Evolutionary conservation across 2,329 filamentous ascomycete genomes (phyloP).

Genomic region (Diaporthe vaccinii): DNA sequence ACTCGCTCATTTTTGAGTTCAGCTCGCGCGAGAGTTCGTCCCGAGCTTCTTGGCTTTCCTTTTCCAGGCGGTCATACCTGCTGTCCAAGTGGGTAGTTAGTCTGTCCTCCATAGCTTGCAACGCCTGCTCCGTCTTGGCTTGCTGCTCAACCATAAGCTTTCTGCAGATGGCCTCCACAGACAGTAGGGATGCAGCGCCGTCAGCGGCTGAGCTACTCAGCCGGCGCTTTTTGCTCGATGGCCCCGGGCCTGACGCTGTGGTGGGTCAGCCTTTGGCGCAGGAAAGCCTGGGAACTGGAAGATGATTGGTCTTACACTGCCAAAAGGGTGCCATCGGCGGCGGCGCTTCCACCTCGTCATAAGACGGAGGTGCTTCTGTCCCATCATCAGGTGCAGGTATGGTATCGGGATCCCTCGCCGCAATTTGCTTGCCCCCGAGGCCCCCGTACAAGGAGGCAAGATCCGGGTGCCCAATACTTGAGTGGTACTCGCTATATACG

Average conservation of each 20-base stretch:
- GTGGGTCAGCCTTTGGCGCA: neutral
- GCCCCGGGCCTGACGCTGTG: neutral
- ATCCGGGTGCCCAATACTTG: neutral
- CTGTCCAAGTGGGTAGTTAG: slow-evolving; percentile 10
- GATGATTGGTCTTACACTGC: neutral
- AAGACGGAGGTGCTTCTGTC: slow-evolving; percentile 22
- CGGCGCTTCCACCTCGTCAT: slow-evolving; percentile 18
- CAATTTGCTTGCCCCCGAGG: slow-evolving; percentile 6
- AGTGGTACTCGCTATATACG: neutral
- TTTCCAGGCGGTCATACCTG: neutral
- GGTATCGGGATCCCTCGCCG: neutral
- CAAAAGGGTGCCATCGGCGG: slow-evolving; percentile 19
- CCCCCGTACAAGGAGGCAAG: slow-evolving; percentile 8
- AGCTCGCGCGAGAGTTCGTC: neutral
- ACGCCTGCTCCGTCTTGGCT: slow-evolving; percentile 21
- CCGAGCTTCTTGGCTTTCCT: neutral
- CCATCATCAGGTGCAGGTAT: neutral
- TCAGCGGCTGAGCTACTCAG: slow-evolving; percentile 1
- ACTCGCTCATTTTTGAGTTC: slow-evolving; percentile 1
- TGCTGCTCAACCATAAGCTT: slow-evolving; percentile 20
- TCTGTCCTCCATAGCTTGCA: slow-evolving; percentile 13
- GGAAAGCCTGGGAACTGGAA: neutral
- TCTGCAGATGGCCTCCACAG: slow-evolving; percentile 2
- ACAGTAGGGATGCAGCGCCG: neutral
- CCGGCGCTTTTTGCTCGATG: slow-evolving; percentile 19